Percentiles rank a stretch among this genome's conserved stretches.
These are phyloP conservation scores for Lagerstroemia fauriei DNA, from an alignment of 441 rosid species.

Conservation along the genomic window DNA sequence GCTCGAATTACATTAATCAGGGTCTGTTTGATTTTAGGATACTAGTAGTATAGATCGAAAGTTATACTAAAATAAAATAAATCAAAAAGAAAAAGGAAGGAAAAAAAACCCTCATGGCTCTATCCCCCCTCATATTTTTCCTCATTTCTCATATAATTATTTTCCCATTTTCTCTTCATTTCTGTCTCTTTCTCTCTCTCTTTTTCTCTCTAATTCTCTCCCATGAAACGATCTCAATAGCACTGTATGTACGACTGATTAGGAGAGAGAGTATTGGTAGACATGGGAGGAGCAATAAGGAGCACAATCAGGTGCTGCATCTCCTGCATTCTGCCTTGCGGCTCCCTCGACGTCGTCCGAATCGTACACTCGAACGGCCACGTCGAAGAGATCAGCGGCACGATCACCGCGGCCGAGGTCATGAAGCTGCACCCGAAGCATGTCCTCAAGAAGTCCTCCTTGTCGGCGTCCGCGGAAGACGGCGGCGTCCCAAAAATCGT, in stretches of 20 bases:
- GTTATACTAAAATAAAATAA: not conserved
- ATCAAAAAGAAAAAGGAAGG: not conserved
- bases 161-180: constrained; percentile 11
- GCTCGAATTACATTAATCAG: too few species aligned
- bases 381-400: constrained; percentile 87
- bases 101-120: not conserved
- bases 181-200: constrained; percentile 14
- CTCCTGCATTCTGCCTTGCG: constrained; percentile 95
- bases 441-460: constrained; percentile 75
- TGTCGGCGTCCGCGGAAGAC: constrained; percentile 26
- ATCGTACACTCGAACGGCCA: constrained; percentile 84
- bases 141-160: constrained; percentile 7
- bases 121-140: constrained; percentile 17
- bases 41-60: not conserved
- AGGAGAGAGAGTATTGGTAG: constrained; percentile 18
- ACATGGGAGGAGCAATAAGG: constrained; percentile 49
- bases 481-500: constrained; percentile 71
- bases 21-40: too few species aligned
- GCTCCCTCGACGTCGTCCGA: constrained; percentile 87
- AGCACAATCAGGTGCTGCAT: constrained; percentile 84
- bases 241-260: not conserved
- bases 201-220: constrained; percentile 23
- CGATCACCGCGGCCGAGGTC: constrained; percentile 71
- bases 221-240: constrained; percentile 23
- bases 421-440: constrained; percentile 82